phyloP scores from a whole-genome alignment of 495 filamentous ascomycete species.

The Xylaria sp. region DNA sequence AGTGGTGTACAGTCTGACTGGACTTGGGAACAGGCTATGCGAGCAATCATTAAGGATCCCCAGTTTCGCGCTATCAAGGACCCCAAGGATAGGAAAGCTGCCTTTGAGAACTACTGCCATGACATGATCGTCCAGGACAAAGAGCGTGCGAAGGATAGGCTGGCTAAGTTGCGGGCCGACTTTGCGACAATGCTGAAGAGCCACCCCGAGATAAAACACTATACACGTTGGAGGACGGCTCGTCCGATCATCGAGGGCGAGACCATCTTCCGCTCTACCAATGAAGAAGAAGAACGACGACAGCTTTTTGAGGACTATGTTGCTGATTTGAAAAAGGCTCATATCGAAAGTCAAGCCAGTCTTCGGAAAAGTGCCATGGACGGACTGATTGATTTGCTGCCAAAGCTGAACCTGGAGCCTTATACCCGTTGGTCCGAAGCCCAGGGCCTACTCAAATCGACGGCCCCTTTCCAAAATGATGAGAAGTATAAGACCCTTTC shows the following conservation, averaged over 20 bases:
- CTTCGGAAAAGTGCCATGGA: conserved; percentile 84
- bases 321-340: conserved; percentile 76
- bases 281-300: conserved; percentile 85
- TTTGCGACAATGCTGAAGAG: conserved; percentile 96
- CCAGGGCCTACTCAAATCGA: conserved; percentile 78
- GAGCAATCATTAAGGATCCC: conserved; percentile 87
- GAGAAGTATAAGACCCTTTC: conserved; percentile 87
- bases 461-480: conserved; percentile 81
- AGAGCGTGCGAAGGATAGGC: conserved; percentile 91
- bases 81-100: conserved; percentile 87
- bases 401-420: conserved; percentile 84
- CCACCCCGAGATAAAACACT: conserved; percentile 97
- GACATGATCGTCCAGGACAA: conserved; percentile 93
- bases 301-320: conserved; percentile 96
- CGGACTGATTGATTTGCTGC: conserved; percentile 80
- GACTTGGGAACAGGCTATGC: conserved; percentile 91
- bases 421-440: conserved; percentile 96
- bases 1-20: conserved; percentile 87
- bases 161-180: conserved; percentile 90
- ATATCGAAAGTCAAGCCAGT: conserved; percentile 74
- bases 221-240: conserved; percentile 97
- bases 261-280: conserved; percentile 90
- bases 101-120: conserved; percentile 94
- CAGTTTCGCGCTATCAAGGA: conserved; percentile 95
- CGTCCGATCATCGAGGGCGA: conserved; percentile 94